phyloP scores from a whole-genome alignment of 208 protist genomes.

The Leishmania gerbilli region DNA sequence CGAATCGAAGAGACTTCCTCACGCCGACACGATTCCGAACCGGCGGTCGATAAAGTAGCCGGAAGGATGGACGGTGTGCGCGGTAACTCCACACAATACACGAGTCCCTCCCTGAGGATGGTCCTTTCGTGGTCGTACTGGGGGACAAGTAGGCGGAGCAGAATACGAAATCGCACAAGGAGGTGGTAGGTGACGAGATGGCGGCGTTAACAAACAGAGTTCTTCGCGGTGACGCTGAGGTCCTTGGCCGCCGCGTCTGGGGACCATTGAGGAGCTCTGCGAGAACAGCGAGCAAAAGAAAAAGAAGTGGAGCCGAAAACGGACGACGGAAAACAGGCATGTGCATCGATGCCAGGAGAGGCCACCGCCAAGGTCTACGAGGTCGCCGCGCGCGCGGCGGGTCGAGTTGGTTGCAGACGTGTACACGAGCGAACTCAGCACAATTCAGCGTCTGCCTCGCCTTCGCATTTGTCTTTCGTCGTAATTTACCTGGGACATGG shows the following conservation, averaged over 20 bases:
- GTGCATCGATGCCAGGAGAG: background rate
- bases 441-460: background rate
- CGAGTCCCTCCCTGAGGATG: background rate
- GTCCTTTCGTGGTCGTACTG: background rate
- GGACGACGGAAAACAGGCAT: background rate
- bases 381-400: background rate
- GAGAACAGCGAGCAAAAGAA: background rate
- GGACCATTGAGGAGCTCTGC: background rate
- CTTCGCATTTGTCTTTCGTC: background rate
- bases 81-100: background rate
- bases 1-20: background rate
- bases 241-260: background rate
- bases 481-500: too few relatives aligned
- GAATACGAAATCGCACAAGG: background rate
- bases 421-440: background rate
- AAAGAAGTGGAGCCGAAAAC: slow-evolving; percentile 8
- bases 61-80: background rate
- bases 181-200: background rate
- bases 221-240: background rate
- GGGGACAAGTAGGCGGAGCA: background rate
- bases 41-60: background rate
- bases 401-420: background rate
- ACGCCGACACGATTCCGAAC: background rate
- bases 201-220: background rate
- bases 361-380: background rate